These are phyloP conservation scores for Microdochium bolleyi DNA, from an alignment of 2,329 filamentous ascomycete genomes.

Conservation along the genomic window DNA sequence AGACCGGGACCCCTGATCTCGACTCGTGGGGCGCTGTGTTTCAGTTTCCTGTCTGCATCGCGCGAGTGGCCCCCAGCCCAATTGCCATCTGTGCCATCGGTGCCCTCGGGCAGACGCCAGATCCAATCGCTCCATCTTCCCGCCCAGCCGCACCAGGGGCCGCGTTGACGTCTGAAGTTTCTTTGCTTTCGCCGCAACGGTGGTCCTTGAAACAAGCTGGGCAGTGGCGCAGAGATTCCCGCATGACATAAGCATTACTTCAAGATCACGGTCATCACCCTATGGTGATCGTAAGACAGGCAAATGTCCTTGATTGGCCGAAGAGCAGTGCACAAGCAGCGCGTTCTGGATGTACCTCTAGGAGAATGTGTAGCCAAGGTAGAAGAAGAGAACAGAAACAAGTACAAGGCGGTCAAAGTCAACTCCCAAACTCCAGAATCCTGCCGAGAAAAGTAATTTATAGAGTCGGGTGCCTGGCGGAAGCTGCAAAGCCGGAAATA, in stretches of 20 bases:
- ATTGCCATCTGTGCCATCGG: too few relatives aligned
- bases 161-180: background rate
- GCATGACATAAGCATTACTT: too few relatives aligned
- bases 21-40: too few relatives aligned
- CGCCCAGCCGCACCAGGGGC: background rate
- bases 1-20: too few relatives aligned
- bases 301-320: background rate
- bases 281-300: too few relatives aligned
- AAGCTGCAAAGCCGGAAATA: too few relatives aligned
- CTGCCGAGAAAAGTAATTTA: background rate
- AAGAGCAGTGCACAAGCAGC: background rate
- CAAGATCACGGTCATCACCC: background rate
- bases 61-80: background rate
- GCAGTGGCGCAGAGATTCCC: too few relatives aligned
- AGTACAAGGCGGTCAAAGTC: background rate
- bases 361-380: background rate
- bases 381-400: background rate
- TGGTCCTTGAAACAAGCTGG: background rate
- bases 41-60: background rate
- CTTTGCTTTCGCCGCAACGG: background rate
- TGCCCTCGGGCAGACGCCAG: too few relatives aligned
- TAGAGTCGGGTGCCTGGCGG: too few relatives aligned
- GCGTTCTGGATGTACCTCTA: too few relatives aligned
- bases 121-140: background rate
- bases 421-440: background rate